A percentile compares a stretch with the other conserved stretches of the same genome.
These are phyloP conservation scores for Candida sanyaensis DNA, from an alignment of 1,139 yeast genomes.

Conservation along the genomic window DNA sequence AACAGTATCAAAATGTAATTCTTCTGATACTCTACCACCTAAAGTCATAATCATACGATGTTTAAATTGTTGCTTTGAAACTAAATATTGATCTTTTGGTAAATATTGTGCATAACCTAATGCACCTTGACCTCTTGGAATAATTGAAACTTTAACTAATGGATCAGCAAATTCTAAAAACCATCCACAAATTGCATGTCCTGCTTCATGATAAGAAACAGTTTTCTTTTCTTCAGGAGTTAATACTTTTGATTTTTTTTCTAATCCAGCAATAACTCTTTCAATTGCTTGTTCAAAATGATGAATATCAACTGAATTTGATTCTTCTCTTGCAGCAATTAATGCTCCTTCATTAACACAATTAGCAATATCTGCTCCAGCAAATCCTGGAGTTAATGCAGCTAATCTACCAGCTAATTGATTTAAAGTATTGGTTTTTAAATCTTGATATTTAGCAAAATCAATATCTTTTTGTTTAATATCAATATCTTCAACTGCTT, in stretches of 20 bases:
- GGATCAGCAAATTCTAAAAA: conserved; percentile 74
- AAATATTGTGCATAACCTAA: conserved; percentile 81
- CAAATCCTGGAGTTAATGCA: conserved; percentile 80
- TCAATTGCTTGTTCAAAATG: conserved; percentile 84
- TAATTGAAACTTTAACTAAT: conserved; percentile 73
- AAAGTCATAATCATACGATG: conserved; percentile 81
- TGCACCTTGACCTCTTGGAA: conserved; percentile 85
- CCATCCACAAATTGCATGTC: conserved; percentile 85
- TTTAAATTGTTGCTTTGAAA: conserved; percentile 63
- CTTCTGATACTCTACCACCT: conserved; percentile 82
- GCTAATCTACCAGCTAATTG: conserved; percentile 71
- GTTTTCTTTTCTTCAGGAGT: conserved; percentile 72
- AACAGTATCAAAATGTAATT: conserved; percentile 71
- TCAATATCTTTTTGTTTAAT: conserved; percentile 41
- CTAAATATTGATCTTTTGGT: conserved; percentile 73
- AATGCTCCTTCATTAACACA: conserved; percentile 84
- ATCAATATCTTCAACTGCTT: conserved; percentile 42
- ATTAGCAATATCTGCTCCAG: conserved; percentile 86
- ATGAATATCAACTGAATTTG: conserved; percentile 51
- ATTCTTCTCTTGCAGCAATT: conserved; percentile 73
- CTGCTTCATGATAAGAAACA: conserved; percentile 84
- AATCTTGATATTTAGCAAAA: conserved; percentile 50
- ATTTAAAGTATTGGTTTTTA: conserved; percentile 51
- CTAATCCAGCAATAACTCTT: conserved; percentile 80
- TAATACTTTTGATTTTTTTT: conserved; percentile 67